Evolutionary conservation across 768 basidiomycete species (phyloP), one percentile per base, ranked within the genome.

Genomic region (Amanita molliuscula): DNA sequence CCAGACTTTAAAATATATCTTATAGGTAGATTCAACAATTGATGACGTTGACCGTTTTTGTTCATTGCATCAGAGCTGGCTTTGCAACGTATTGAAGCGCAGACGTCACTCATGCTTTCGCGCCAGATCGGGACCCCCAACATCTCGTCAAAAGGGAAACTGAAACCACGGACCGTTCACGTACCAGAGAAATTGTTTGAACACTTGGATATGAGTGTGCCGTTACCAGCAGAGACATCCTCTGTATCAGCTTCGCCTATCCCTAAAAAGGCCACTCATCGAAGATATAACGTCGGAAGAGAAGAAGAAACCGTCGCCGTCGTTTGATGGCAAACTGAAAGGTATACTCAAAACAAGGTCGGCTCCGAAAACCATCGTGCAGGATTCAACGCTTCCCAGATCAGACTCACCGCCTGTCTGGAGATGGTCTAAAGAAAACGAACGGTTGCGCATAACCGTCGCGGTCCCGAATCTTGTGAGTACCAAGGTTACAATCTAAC

Each of bases 111-210:
- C n/a, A 55, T 68, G 0, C 73, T 89, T 38, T 86, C 87, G 1
- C 77, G 85, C 20, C 71, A 77, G 43, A 78, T 90, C 53, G 75
- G 74, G 20, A 83, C 76, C 0, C 88, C 88, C 4, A 91, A 90
- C 62, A 86, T 91, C 47, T 65, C 74, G 3, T 79, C 80, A 47
- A 91, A 90, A 62, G 88, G 88, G n/a, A 76, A 72, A 56, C 74
- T 82, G 1, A 58, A 60, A 23, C 72, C 79, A 11, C 78, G 86
- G 29, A 74, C 72, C 10, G 79, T 79, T 1, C 60, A 68, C 36
- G 68, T 89, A 21, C 82, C 83, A 4, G 56, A 18, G 3, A 33
- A 29, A 18, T 9, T 50, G 9, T 50, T 50, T 36, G 33, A 18
- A 29, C 49, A 42, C 10, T 31, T 50, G 10, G 49, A 42, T 15